phyloP scores from a whole-genome alignment of 2,329 filamentous ascomycete species.

The Penicillium frequentans region DNA sequence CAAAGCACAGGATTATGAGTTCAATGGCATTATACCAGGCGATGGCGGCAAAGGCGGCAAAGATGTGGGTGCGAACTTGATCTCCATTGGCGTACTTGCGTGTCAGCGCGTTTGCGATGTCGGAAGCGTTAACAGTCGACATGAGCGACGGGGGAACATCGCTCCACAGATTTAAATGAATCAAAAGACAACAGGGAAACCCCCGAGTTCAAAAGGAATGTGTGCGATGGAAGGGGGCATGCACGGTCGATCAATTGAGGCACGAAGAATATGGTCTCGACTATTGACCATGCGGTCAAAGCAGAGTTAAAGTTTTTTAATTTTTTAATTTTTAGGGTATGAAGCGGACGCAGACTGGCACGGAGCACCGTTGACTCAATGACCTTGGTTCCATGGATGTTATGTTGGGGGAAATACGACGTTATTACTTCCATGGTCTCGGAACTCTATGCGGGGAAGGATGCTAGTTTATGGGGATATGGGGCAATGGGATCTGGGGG shows the following conservation, averaged over 20 bases:
- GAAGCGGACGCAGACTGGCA: too few relatives aligned
- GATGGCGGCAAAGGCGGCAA: constrained; percentile 20
- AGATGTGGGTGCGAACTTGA: constrained; percentile 11
- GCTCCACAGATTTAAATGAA: background rate
- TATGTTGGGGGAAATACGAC: too few relatives aligned
- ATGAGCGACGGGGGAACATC: constrained; percentile 18
- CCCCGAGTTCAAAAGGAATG: background rate
- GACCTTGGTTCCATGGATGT: too few relatives aligned
- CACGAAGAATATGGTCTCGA: too few relatives aligned
- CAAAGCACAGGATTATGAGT: constrained; percentile 40
- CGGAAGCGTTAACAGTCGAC: constrained; percentile 7
- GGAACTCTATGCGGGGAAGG: too few relatives aligned
- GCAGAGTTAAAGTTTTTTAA: background rate
- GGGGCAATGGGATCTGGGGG: too few relatives aligned
- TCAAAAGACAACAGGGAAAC: background rate
- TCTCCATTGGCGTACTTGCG: background rate
- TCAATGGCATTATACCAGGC: constrained; percentile 28
- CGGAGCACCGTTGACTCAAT: too few relatives aligned
- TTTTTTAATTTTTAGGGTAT: too few relatives aligned
- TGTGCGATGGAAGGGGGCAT: background rate
- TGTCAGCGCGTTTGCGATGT: constrained; percentile 8
- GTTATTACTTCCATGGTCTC: too few relatives aligned
- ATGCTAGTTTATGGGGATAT: too few relatives aligned
- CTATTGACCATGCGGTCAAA: too few relatives aligned
- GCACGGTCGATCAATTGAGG: too few relatives aligned